Evolutionary conservation across 257 asterid genomes (phyloP).

Genomic region (Gentiana straminea): DNA sequence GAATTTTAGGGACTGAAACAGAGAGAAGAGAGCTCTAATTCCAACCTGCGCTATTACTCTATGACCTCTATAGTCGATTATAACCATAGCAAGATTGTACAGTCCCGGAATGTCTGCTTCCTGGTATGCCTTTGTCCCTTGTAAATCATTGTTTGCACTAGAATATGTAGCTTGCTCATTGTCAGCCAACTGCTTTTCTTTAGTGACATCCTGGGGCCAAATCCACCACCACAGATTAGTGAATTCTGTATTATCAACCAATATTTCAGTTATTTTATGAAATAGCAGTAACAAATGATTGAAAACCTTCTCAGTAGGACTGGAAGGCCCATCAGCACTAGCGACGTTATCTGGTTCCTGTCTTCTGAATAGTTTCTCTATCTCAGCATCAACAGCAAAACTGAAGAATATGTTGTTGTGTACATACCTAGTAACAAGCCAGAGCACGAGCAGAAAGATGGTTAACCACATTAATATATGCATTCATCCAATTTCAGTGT

Average conservation of each 20-base stretch:
- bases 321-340: conserved; percentile 19
- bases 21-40: not conserved
- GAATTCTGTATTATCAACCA: conserved; percentile 25
- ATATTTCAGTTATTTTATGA: conserved; percentile 22
- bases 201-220: conserved; percentile 35
- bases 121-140: conserved; percentile 95
- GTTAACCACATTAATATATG: too few relatives aligned
- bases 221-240: conserved; percentile 23
- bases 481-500: too few relatives aligned
- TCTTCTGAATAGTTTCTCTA: conserved; percentile 53
- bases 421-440: conserved; percentile 51
- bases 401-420: conserved; percentile 98
- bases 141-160: conserved; percentile 94
- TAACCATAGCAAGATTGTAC: conserved; percentile 95
- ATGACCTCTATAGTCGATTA: conserved; percentile 95
- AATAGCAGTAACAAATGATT: conserved; percentile 25
- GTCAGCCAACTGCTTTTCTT: conserved; percentile 72
- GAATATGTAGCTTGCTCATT: conserved; percentile 99
- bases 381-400: conserved; percentile 86
- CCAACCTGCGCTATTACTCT: conserved; percentile 95
- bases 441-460: not conserved
- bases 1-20: too few relatives aligned
- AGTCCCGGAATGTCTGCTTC: conserved; percentile 93
- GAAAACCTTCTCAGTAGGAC: conserved; percentile 26
- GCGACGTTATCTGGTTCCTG: conserved; percentile 34